A percentile compares a stretch with the other conserved stretches of the same genome.
These are phyloP conservation scores for Papiliotrema terrestris DNA, from an alignment of 1,284 basidiomycete genomes.

Conservation along the genomic window DNA sequence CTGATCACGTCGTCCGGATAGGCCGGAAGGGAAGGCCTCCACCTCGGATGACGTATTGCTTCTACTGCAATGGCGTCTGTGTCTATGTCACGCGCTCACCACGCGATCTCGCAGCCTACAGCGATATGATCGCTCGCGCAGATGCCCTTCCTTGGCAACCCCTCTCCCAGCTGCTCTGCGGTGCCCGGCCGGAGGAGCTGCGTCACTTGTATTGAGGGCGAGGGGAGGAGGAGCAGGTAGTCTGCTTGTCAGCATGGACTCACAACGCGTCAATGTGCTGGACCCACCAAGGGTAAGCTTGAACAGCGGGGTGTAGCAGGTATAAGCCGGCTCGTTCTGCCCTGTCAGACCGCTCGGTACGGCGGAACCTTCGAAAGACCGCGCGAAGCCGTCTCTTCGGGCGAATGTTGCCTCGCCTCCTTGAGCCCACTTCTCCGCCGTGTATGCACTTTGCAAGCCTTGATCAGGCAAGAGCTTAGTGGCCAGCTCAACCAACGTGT, in stretches of 20 bases:
- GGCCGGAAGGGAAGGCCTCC: too few relatives aligned
- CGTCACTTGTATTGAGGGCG: conserved; percentile 52
- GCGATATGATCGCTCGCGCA: conserved; percentile 86
- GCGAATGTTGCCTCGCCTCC: conserved; percentile 51
- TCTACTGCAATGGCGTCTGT: too few relatives aligned
- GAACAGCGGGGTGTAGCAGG: conserved; percentile 57
- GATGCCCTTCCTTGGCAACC: conserved; percentile 73
- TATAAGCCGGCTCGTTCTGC: conserved; percentile 59
- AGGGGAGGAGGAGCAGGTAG: conserved; percentile 69
- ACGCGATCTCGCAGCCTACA: conserved; percentile 52
- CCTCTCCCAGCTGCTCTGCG: conserved; percentile 63
- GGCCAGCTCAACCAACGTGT: conserved; percentile 62
- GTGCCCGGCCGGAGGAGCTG: conserved; percentile 64
- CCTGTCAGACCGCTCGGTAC: conserved; percentile 30
- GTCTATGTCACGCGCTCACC: conserved; percentile 4
- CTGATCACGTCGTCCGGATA: too few relatives aligned
- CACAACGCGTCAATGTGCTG: background rate
- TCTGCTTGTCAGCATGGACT: conserved; percentile 53
- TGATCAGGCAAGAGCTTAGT: conserved; percentile 25
- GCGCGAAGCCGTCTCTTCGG: conserved; percentile 50
- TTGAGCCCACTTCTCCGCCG: conserved; percentile 60
- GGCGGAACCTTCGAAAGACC: conserved; percentile 50
- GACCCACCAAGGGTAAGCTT: conserved; percentile 67
- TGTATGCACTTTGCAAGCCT: conserved; percentile 48
- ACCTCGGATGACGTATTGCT: too few relatives aligned